These are phyloP conservation scores for Phytophthora idaei DNA, from an alignment of 352 stramenopile species.

Conservation along the genomic window DNA sequence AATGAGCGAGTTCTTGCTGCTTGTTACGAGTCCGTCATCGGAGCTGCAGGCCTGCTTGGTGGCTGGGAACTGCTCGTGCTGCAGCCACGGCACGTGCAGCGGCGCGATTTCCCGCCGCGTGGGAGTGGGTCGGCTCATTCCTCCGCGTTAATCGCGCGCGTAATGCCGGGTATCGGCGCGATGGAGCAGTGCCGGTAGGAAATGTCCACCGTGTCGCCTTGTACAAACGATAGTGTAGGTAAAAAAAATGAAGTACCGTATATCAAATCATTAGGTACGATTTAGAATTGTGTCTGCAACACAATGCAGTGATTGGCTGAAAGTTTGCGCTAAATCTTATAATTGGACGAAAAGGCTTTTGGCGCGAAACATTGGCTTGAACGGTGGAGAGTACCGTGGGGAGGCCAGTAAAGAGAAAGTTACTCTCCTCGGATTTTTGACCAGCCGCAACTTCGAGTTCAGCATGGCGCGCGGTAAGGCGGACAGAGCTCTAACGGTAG, in stretches of 20 bases:
- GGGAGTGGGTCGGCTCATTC: conserved; percentile 16
- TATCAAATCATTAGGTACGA: conserved; percentile 4
- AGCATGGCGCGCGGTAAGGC: conserved; percentile 85
- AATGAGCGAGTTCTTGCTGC: conserved; percentile 58
- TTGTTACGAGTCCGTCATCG: conserved; percentile 44
- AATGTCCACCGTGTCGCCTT: conserved; percentile 21
- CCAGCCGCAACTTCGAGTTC: conserved; percentile 7
- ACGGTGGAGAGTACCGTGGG: conserved; percentile 32
- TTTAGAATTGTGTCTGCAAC: conserved; percentile 6
- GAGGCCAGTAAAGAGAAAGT: conserved; percentile 53
- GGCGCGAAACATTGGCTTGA: conserved; percentile 9
- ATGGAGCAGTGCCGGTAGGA: conserved; percentile 10
- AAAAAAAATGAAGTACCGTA: conserved; percentile 14
- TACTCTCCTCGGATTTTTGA: conserved; percentile 29
- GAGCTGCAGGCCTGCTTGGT: conserved; percentile 64
- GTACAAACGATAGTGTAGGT: conserved; percentile 17
- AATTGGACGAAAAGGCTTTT: conserved; percentile 21
- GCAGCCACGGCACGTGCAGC: conserved; percentile 63
- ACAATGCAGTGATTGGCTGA: not conserved
- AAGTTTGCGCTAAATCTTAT: not conserved
- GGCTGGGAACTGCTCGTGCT: conserved; percentile 65
- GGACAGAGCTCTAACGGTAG: conserved; percentile 77
- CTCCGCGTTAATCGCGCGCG: not conserved
- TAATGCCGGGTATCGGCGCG: not conserved
- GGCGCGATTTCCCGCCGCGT: conserved; percentile 41